A percentile compares a stretch with the other conserved stretches of the same genome.
phyloP scores from a whole-genome alignment of 2,329 filamentous ascomycete genomes.

The Fusarium coffeatum region DNA sequence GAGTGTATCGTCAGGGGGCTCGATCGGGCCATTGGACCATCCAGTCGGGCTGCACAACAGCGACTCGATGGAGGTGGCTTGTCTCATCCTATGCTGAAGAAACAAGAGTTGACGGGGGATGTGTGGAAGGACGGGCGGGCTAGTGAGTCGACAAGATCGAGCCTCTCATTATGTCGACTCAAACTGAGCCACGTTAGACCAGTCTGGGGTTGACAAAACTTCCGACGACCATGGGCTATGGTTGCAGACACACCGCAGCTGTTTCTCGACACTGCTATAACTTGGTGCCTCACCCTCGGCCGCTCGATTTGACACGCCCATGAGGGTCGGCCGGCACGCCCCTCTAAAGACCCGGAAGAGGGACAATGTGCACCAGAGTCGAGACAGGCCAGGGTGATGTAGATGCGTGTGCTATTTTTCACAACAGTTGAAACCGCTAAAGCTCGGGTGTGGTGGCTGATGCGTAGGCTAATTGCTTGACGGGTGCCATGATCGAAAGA shows the following conservation, averaged over 20 bases:
- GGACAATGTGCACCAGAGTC: conserved; percentile 26
- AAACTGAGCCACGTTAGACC: conserved; percentile 47
- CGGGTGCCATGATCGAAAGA: conserved; percentile 26
- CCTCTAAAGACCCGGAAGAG: conserved; percentile 27
- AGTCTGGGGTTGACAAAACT: conserved; percentile 49
- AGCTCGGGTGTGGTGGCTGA: conserved; percentile 34
- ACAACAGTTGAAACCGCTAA: conserved; percentile 48
- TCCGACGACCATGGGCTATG: conserved; percentile 43
- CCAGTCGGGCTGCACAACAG: conserved; percentile 47
- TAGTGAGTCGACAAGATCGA: conserved; percentile 45
- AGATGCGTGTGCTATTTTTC: conserved; percentile 47
- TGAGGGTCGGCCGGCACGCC: conserved; percentile 33
- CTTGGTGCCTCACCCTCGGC: conserved; percentile 34
- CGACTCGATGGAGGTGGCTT: conserved; percentile 44
- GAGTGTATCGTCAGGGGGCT: conserved; percentile 46
- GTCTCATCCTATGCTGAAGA: conserved; percentile 47
- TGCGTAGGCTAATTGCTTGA: conserved; percentile 38
- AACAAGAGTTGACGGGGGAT: conserved; percentile 41
- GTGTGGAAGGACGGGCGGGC: conserved; percentile 44
- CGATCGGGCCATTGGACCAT: conserved; percentile 46
- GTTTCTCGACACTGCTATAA: conserved; percentile 32
- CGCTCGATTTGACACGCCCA: conserved; percentile 25
- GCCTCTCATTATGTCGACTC: conserved; percentile 42
- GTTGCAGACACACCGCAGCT: conserved; percentile 37
- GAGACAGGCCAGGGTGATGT: conserved; percentile 28